Evolutionary conservation across 2,329 filamentous ascomycete species (phyloP), one percentile per base, ranked within the genome.

Genomic region (Hirsutella rhossiliensis): DNA sequence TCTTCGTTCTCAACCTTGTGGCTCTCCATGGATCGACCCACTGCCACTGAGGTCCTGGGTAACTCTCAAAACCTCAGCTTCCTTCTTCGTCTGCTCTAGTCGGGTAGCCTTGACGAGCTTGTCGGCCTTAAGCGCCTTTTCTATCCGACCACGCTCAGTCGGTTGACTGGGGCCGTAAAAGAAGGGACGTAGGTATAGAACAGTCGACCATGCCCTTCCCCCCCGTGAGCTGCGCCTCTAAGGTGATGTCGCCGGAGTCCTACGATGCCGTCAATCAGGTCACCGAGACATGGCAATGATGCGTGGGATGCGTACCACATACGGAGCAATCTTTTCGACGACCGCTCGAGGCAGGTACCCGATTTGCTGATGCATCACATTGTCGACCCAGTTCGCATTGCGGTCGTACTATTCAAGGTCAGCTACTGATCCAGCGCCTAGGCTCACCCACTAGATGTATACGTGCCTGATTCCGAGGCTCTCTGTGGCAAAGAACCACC

Each of bases 361-460:
- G 52, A 94, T 85, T 54, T 94, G 87, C 8, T 62, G 60, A 15
- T 78, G 75, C 55, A 84, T 74, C 13, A 89, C 84, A 58, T 92
- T 94, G 53, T 84, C 73, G 1, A 94, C 76, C 5, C 78, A 76
- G 45, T 94, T 87, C 0, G 87, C 87, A 62, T 92, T 92, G 6
- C 52, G 49, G 56, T 92, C 85, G 56, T 83, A 85, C 51, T 67
- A 42, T n/a, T 18, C 13, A 28, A 5, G 8, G 38, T 43, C 38
- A 46, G 39, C 39, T 32, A 40, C 38, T 50, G n/a, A 6, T 37
- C 34, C n/a, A 2, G 11, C 2, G 15, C 18, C 20, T 11, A 18
- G 45, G n/a, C n/a, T n/a, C n/a, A n/a, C n/a, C n/a, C n/a, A n/a
- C n/a, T n/a, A n/a, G n/a, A n/a, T n/a, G n/a, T n/a, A n/a, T n/a